Percentiles rank a stretch among this genome's conserved stretches.
These are phyloP conservation scores for Mycena chlorophos DNA, from an alignment of 768 basidiomycete species.

Conservation along the genomic window DNA sequence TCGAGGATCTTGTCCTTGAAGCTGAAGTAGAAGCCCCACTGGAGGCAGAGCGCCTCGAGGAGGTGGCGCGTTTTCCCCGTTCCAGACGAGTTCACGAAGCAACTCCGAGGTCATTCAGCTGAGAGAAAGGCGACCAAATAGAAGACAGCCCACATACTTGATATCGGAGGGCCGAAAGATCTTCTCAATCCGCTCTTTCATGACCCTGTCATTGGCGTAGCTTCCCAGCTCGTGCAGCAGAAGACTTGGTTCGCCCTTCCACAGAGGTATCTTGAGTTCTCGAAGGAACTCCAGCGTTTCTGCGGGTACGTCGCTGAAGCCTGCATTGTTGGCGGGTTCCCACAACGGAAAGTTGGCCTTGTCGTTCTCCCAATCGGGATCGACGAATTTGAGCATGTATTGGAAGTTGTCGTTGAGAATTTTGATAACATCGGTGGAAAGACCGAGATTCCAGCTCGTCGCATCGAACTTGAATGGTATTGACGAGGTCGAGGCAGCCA, in stretches of 20 bases:
- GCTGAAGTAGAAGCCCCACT: constrained; percentile 22
- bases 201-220: neutral
- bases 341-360: neutral
- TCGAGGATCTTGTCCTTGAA: neutral
- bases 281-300: neutral
- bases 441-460: neutral
- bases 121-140: neutral
- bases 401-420: neutral
- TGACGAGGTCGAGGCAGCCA: too few relatives aligned
- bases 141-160: neutral
- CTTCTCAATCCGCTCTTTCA: neutral
- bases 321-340: neutral
- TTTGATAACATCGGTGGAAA: neutral
- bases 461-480: too few relatives aligned
- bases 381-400: neutral
- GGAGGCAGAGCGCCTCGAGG: constrained; percentile 16
- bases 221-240: neutral
- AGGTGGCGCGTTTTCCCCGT: constrained; percentile 19
- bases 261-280: neutral
- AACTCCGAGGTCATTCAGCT: neutral
- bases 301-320: neutral
- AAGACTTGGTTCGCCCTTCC: neutral
- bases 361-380: neutral
- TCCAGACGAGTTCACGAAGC: constrained; percentile 12
- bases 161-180: neutral